Base-by-base conservation (phyloP, 192 early-diverging fungal genomes). In the Umbelopsis ramanniana region DNA sequence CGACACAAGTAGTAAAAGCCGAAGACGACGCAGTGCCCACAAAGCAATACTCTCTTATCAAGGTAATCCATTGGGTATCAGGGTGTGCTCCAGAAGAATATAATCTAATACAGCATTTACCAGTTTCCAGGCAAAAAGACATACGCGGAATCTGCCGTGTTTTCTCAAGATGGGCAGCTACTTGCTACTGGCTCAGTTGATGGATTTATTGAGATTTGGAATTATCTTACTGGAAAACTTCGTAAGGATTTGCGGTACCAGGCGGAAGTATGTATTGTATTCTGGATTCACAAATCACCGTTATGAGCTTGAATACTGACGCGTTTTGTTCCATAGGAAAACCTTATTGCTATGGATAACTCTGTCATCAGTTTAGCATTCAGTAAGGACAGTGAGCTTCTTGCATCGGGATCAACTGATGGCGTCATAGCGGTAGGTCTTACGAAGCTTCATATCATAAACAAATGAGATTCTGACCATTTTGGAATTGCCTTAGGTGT, bases 181-280 rank as follows among this genome's bases (percentile, higher is more conserved):
- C 75, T 98, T 19, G 95, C 85, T 7, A 97, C 96, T 22, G 97
- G 97, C 29, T 92, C 90, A 55, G 81, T 87, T 45, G 97, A 98
- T 84, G 97, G 97, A 2, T 95, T 97, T 78, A 94, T 99, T 74
- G 97, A 99, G 81, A 77, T 99, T 15, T 99, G 95, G 95, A 96
- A 96, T 71, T 92, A 89, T 68, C 83, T 93, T 68, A 97, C 29
- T 43, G 33, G 48, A 17, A 50, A 50, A 15, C 48, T 50, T 21
- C 48, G 48, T 43, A 35, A 67, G 40, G 38, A 22, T 19, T 11
- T 40, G 9, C 66, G 19, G 21, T 82, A 46, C 22, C 71, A 68
- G n/a, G 35, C 22, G 4, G 38, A 8, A 43, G 48, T 38, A 45
- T 24, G 67, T 72, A 67, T 70, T n/a, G n/a, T n/a, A n/a, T n/a